Evolutionary conservation across 2,329 filamentous ascomycete genomes (phyloP), one percentile per base, ranked within the genome.

Genomic region (Ascochyta fabae): DNA sequence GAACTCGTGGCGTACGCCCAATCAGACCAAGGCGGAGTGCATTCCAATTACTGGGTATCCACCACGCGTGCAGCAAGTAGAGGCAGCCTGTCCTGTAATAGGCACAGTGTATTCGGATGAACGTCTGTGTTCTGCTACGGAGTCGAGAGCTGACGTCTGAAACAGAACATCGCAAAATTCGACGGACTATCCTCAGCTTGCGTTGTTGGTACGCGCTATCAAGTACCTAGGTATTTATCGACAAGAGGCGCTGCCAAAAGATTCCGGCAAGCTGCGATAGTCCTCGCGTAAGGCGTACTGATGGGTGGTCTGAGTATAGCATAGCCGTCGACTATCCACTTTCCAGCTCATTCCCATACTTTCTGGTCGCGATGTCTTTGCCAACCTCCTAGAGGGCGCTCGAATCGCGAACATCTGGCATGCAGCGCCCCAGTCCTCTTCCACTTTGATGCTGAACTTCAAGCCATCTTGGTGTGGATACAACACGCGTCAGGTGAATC

Each of bases 141-240:
- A 87, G 73, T 77, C 78, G 78, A 84, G 85, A 86, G 84, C 85
- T 84, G 76, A 83, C 83, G 87, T 85, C 87, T 90, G 89, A 85
- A 86, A 72, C 68, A 78, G 78, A 78, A 45, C 53, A 64, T 65
- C 65, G 62, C 56, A 56, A 63, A 62, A 59, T 70, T 74, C 69
- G 67, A 71, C 64, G 67, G 71, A 68, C 74, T 76, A 82, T 75
- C 78, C 79, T 80, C 77, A 80, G 80, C 70, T 71, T 70, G 70
- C 70, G 67, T 72, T 66, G 76, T 70, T 79, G 74, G 73, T 81
- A 80, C 82, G 84, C 80, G 84, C 84, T 87, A 87, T 85, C 80
- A 86, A 86, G 82, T 85, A 75, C 72, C 70, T 75, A 75, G 72
- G 70, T 71, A 84, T 79, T 83, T 86, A 84, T 86, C 83, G 83